Evolutionary conservation across 257 asterid genomes (phyloP).

Genomic region (Haberlea rhodopensis): DNA sequence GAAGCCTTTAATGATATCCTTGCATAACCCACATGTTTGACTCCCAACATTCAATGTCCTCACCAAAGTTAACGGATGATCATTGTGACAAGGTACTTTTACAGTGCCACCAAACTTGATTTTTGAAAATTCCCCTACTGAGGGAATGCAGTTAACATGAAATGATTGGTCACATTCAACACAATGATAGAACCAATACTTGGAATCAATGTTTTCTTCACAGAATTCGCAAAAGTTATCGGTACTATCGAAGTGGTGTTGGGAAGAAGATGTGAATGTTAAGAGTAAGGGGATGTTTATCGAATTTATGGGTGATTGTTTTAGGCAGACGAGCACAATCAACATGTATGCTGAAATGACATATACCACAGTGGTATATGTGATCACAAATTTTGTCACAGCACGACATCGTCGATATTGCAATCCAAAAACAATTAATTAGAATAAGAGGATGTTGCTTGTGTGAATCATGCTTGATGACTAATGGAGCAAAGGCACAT

Average conservation of each 20-base stretch:
- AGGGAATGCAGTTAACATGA: neutral
- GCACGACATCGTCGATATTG: neutral
- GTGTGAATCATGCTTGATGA: neutral
- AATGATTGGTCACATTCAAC: conserved; percentile 4
- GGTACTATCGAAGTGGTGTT: too few relatives aligned
- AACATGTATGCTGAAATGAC: neutral
- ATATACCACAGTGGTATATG: neutral
- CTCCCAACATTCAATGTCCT: neutral
- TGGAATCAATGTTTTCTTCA: neutral
- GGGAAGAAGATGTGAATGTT: neutral
- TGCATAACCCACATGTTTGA: neutral
- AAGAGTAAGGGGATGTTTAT: neutral
- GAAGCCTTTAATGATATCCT: neutral
- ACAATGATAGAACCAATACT: neutral
- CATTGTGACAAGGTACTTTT: neutral
- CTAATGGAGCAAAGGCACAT: neutral
- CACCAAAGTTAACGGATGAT: neutral
- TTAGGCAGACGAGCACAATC: neutral
- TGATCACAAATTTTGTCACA: neutral
- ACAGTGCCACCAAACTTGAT: neutral
- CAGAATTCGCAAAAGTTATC: neutral
- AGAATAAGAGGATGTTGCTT: neutral
- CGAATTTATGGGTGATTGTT: neutral
- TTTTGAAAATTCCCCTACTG: neutral
- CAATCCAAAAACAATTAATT: too few relatives aligned